Evolutionary conservation across 2,329 filamentous ascomycete species (phyloP).

Genomic region (Fusarium fujikuroi): DNA sequence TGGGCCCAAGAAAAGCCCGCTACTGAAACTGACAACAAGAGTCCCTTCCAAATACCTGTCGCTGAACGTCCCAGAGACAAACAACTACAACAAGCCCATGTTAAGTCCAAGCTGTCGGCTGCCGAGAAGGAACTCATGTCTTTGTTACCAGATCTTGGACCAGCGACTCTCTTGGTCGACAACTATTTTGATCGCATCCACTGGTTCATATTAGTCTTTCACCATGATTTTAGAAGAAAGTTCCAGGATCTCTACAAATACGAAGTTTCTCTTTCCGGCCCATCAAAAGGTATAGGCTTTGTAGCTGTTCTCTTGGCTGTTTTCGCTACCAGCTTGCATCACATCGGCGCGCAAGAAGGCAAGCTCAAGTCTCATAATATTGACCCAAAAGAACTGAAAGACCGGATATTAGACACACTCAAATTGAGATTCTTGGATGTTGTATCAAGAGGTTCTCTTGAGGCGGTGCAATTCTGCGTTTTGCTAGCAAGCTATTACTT

Average conservation of each 20-base stretch:
- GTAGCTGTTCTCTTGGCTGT: conserved; percentile 23
- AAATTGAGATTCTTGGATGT: conserved; percentile 27
- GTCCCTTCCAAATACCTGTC: no score
- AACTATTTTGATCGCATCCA: background rate
- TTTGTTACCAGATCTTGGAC: rapidly evolving
- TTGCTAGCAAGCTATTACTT: conserved; percentile 52
- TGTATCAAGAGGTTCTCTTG: conserved; percentile 39
- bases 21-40: no score
- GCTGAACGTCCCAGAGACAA: background rate
- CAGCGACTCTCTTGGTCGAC: background rate
- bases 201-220: background rate
- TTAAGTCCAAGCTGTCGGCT: rapidly evolving
- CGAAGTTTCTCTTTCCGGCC: no score
- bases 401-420: background rate
- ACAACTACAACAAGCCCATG: background rate
- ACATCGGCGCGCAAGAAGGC: background rate
- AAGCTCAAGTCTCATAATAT: background rate
- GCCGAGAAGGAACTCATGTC: background rate
- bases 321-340: conserved; percentile 25
- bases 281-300: conserved; percentile 5
- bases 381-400: background rate
- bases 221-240: background rate
- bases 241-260: background rate
- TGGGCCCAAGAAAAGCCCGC: background rate
- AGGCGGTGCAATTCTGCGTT: conserved; percentile 49